Conservation (phyloP, 352 stramenopile species). For the Phytophthora pisi region DNA sequence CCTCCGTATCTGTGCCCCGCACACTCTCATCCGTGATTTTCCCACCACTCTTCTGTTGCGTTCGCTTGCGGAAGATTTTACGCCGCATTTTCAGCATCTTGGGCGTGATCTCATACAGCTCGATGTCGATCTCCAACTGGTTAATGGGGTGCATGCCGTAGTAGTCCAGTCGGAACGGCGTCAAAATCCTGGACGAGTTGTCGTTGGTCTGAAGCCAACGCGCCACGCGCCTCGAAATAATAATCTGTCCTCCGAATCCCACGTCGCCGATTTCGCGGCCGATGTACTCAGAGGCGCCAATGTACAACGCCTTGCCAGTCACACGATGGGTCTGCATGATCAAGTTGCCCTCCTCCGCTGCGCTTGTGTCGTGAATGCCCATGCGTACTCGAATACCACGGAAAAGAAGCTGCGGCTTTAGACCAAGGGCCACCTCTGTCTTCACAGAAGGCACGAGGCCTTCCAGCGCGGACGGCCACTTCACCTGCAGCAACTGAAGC, state of each 20-base stretch:
- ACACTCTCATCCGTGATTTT: constrained; percentile 32
- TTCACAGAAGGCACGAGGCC: constrained; percentile 59
- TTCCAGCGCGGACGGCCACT: constrained; percentile 67
- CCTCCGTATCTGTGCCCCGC: constrained; percentile 31
- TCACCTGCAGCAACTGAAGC: constrained; percentile 54
- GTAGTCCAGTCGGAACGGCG: constrained; percentile 58
- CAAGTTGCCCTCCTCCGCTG: constrained; percentile 54
- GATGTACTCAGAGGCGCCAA: constrained; percentile 68
- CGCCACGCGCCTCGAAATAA: constrained; percentile 67
- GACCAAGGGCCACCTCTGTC: constrained; percentile 48
- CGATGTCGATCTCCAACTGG: constrained; percentile 59
- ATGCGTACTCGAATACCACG: constrained; percentile 74
- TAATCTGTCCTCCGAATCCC: constrained; percentile 71
- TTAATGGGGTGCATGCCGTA: constrained; percentile 51
- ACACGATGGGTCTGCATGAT: constrained; percentile 64
- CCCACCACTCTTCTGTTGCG: constrained; percentile 31
- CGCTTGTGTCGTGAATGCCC: constrained; percentile 73
- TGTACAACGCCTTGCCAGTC: constrained; percentile 71
- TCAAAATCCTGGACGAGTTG: constrained; percentile 48
- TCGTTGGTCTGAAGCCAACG: constrained; percentile 44
- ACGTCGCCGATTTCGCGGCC: constrained; percentile 67
- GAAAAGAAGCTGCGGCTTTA: constrained; percentile 63
- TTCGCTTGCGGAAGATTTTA: constrained; percentile 59
- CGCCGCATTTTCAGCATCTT: constrained; percentile 59
- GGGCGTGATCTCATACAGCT: constrained; percentile 65